Percentiles rank a stretch among this genome's conserved stretches.
These are phyloP conservation scores for Brachypodium distachyon DNA, from an alignment of 202 grass and related monocot species.

Conservation along the genomic window DNA sequence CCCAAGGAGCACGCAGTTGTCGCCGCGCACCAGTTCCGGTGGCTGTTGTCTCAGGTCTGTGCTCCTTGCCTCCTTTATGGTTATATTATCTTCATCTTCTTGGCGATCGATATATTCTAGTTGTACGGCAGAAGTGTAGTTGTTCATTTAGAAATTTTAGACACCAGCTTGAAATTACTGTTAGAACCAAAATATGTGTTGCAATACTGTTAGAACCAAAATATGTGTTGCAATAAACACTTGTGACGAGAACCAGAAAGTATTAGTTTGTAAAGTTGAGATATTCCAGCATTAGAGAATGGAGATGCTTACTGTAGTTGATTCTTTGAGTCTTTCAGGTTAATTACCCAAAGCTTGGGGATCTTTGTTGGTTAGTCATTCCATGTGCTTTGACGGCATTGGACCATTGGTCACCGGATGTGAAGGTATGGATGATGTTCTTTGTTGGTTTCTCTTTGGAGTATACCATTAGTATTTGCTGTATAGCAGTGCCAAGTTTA, in stretches of 20 bases:
- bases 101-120: neutral
- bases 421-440: slow-evolving; percentile 46
- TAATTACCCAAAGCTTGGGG: slow-evolving; percentile 53
- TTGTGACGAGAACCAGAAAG: neutral
- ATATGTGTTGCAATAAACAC: neutral
- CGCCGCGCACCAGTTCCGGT: slow-evolving; percentile 75
- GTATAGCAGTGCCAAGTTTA: neutral
- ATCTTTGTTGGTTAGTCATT: slow-evolving; percentile 63
- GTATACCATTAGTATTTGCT: neutral
- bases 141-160: neutral
- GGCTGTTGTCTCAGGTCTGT: slow-evolving; percentile 79
- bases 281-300: neutral
- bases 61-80: neutral
- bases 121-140: neutral
- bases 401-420: slow-evolving; percentile 93
- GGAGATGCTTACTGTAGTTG: neutral
- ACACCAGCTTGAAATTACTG: neutral
- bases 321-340: slow-evolving; percentile 32
- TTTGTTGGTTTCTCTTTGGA: slow-evolving; percentile 7
- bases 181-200: neutral
- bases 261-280: neutral
- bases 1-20: slow-evolving; percentile 65
- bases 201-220: neutral
- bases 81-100: neutral
- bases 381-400: slow-evolving; percentile 74